phyloP scores from a whole-genome alignment of 2,329 filamentous ascomycete species.

The Ophiocordyceps camponoti-saundersi region DNA sequence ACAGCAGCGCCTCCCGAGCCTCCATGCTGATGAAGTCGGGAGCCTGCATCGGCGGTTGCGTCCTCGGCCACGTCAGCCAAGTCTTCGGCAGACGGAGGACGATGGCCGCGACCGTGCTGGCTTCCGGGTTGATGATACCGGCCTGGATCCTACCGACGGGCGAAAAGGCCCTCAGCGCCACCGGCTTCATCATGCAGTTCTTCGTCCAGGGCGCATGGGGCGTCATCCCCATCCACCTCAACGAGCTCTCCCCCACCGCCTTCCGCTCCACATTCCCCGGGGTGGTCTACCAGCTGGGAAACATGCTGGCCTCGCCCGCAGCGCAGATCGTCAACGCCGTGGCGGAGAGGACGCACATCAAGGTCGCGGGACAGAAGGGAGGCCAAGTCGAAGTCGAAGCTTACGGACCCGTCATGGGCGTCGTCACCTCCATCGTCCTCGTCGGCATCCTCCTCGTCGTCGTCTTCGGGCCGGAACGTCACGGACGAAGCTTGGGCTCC shows the following conservation, averaged over 20 bases:
- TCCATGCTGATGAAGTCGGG: conserved; percentile 71
- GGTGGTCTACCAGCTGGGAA: conserved; percentile 57
- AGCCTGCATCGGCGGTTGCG: conserved; percentile 55
- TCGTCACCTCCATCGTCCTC: conserved; percentile 63
- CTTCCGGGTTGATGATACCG: conserved; percentile 46
- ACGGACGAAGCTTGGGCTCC: neutral
- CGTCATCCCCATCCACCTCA: conserved; percentile 56
- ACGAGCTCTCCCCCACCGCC: conserved; percentile 53
- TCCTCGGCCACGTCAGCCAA: conserved; percentile 59
- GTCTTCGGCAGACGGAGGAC: conserved; percentile 56
- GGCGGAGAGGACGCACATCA: conserved; percentile 44
- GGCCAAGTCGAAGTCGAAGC: conserved; percentile 31
- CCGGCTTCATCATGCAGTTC: conserved; percentile 54
- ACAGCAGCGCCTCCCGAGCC: conserved; percentile 48
- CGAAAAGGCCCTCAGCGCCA: conserved; percentile 41
- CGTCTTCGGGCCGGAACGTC: neutral
- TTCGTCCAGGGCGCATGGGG: conserved; percentile 51
- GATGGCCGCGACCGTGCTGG: conserved; percentile 42
- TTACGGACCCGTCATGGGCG: conserved; percentile 59
- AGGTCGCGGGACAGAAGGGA: conserved; percentile 28
- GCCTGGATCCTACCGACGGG: conserved; percentile 52
- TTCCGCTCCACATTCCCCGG: conserved; percentile 58
- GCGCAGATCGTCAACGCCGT: conserved; percentile 66
- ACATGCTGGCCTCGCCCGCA: conserved; percentile 56
- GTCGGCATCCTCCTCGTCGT: conserved; percentile 46